phyloP scores from a whole-genome alignment of 1,139 yeast genomes.

The Nematodospora anomalae region DNA sequence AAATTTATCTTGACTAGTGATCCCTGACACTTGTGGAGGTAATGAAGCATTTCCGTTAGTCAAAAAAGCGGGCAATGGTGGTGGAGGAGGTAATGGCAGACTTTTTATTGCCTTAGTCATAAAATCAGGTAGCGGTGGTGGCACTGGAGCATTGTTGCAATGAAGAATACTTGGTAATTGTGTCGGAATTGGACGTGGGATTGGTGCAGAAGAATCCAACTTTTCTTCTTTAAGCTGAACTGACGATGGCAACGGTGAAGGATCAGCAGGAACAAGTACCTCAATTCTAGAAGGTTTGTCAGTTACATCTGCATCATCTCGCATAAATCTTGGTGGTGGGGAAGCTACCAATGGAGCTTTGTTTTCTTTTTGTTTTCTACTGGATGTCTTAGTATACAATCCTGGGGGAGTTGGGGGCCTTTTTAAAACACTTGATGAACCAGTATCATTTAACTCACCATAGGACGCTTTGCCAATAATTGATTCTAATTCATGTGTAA shows the following conservation, averaged over 20 bases:
- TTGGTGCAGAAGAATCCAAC: conserved; percentile 1
- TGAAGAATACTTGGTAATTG: not conserved
- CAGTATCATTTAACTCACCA: conserved; percentile 6
- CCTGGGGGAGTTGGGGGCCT: conserved; percentile 25
- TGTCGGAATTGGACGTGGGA: not conserved
- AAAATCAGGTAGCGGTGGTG: conserved; percentile 6
- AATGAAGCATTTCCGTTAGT: conserved; percentile 21
- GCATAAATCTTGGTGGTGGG: not conserved
- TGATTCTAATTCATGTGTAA: conserved; percentile 21
- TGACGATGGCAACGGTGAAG: conserved; percentile 6
- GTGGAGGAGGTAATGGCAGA: conserved; percentile 25
- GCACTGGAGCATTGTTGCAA: not conserved
- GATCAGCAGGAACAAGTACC: conserved; percentile 5
- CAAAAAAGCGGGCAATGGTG: conserved; percentile 25
- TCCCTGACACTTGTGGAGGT: no score
- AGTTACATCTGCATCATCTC: conserved; percentile 2
- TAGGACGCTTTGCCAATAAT: conserved; percentile 13
- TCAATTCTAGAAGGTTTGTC: not conserved
- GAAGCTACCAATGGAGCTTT: not conserved
- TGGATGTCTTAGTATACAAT: conserved; percentile 5
- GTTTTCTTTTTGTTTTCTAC: not conserved
- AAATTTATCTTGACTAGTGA: no score
- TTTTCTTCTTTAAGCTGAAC: not conserved
- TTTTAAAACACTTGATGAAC: conserved; percentile 1
- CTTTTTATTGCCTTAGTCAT: conserved; percentile 4